A percentile compares a stretch with the other conserved stretches of the same genome.
phyloP scores from a whole-genome alignment of 2,329 filamentous ascomycete species.

The Paraphaeosphaeria sporulosa region DNA sequence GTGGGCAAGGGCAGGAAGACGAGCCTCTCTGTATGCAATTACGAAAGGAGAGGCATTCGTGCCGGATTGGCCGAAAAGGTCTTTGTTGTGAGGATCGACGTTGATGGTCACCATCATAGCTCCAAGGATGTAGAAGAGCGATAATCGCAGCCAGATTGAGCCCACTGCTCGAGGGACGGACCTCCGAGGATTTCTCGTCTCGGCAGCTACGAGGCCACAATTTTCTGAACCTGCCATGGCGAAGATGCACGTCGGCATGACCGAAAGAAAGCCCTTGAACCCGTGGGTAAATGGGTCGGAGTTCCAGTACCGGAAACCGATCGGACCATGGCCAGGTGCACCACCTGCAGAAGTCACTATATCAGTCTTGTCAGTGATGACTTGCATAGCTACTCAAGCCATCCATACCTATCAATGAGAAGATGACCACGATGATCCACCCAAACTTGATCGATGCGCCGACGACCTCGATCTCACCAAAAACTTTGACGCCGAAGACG shows the following conservation, averaged over 20 bases:
- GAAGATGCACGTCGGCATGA: constrained; percentile 50
- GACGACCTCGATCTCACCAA: constrained; percentile 57
- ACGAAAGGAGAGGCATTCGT: constrained; percentile 58
- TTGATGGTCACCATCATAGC: constrained; percentile 56
- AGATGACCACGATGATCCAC: constrained; percentile 59
- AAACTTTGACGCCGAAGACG: constrained; percentile 53
- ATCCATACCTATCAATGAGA: constrained; percentile 48
- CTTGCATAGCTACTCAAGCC: not conserved
- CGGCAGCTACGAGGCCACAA: constrained; percentile 54
- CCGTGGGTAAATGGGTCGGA: constrained; percentile 52
- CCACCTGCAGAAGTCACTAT: constrained; percentile 55
- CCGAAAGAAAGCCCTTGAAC: constrained; percentile 53
- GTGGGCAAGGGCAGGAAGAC: constrained; percentile 49
- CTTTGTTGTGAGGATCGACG: constrained; percentile 49
- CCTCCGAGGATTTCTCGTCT: constrained; percentile 53
- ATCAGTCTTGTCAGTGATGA: not conserved
- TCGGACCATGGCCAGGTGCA: constrained; percentile 46
- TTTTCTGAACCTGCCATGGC: constrained; percentile 55
- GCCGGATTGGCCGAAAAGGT: constrained; percentile 53
- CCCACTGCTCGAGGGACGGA: constrained; percentile 55
- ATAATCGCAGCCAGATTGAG: constrained; percentile 56
- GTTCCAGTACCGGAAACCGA: constrained; percentile 59
- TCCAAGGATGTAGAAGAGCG: constrained; percentile 56
- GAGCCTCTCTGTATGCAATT: constrained; percentile 54
- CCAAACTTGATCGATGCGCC: constrained; percentile 56